A percentile compares a stretch with the other conserved stretches of the same genome.
phyloP scores from a whole-genome alignment of 2,329 filamentous ascomycete genomes.

The Neocucurbitaria cava region DNA sequence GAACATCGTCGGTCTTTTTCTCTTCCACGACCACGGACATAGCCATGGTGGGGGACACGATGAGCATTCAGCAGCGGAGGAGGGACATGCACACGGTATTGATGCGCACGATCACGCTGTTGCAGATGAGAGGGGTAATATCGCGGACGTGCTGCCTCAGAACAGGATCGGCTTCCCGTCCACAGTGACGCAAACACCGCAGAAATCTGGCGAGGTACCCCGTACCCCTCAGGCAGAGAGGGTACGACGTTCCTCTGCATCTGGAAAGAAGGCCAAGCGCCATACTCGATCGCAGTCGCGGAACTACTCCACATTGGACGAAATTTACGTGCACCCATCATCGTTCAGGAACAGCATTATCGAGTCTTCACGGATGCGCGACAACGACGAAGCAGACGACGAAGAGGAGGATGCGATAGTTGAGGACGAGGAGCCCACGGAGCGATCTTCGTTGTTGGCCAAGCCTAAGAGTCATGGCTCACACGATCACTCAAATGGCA shows the following conservation, averaged over 20 bases:
- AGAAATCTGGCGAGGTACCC: conserved; percentile 24
- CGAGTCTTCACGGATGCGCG: conserved; percentile 71
- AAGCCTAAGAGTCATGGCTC: conserved; percentile 38
- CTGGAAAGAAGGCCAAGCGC: conserved; percentile 57
- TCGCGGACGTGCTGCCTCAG: conserved; percentile 69
- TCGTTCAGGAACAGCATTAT: conserved; percentile 94
- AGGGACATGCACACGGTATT: conserved; percentile 58
- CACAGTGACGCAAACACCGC: conserved; percentile 21
- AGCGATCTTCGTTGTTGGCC: conserved; percentile 46
- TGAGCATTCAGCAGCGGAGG: conserved; percentile 55
- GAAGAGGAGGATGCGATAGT: conserved; percentile 58
- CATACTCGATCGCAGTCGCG: conserved; percentile 66
- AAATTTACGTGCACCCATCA: conserved; percentile 84
- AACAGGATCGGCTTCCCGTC: conserved; percentile 62
- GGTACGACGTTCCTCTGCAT: conserved; percentile 31
- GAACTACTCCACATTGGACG: conserved; percentile 64
- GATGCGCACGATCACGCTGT: conserved; percentile 54
- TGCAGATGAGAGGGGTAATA: conserved; percentile 65
- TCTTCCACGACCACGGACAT: conserved; percentile 94
- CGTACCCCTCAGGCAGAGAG: conserved; percentile 18
- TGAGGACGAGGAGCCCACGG: conserved; percentile 51
- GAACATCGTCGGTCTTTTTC: conserved; percentile 85
- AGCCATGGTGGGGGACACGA: conserved; percentile 66
- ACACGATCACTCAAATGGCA: conserved; percentile 15
- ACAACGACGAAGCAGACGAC: conserved; percentile 61